Conservation (phyloP, 2,329 filamentous ascomycete genomes). For the Lachnellula subtilissima region DNA sequence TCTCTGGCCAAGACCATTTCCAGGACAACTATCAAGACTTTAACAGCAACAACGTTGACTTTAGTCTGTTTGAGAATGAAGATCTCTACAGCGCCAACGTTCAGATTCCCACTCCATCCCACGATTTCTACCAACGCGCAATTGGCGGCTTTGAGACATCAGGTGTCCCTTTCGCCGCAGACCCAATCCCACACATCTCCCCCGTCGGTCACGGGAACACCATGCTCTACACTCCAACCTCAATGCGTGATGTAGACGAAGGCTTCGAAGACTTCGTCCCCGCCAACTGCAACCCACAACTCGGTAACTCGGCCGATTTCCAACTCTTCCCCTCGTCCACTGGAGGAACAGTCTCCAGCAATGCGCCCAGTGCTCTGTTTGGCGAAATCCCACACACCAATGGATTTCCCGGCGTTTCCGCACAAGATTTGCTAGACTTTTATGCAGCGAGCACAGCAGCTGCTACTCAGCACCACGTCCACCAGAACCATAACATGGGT, state of each 20-base stretch:
- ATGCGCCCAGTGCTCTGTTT: conserved; percentile 24
- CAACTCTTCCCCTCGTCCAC: conserved; percentile 28
- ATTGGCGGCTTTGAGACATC: conserved; percentile 25
- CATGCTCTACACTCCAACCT: conserved; percentile 65
- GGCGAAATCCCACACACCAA: conserved; percentile 24
- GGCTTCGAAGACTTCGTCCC: conserved; percentile 28
- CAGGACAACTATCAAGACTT: conserved; percentile 58
- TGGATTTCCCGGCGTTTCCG: conserved; percentile 18
- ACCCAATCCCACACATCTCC: conserved; percentile 54
- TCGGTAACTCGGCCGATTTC: conserved; percentile 22
- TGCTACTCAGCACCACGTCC: conserved; percentile 12
- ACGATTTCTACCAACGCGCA: conserved; percentile 37
- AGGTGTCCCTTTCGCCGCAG: conserved; percentile 26
- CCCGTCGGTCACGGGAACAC: conserved; percentile 63
- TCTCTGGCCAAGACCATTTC: conserved; percentile 42
- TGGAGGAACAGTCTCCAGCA: conserved; percentile 19
- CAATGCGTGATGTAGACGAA: conserved; percentile 59
- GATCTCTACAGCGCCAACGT: conserved; percentile 57
- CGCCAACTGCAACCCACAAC: conserved; percentile 14
- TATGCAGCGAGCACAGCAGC: conserved; percentile 25
- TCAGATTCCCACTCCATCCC: conserved; percentile 48
- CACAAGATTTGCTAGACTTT: conserved; percentile 27
- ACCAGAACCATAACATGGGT: conserved; percentile 3
- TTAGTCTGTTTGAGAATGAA: conserved; percentile 52
- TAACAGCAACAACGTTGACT: conserved; percentile 37